Base-by-base conservation (phyloP, 176 grass and related monocot genomes). In the Calamus simplicifolius region DNA sequence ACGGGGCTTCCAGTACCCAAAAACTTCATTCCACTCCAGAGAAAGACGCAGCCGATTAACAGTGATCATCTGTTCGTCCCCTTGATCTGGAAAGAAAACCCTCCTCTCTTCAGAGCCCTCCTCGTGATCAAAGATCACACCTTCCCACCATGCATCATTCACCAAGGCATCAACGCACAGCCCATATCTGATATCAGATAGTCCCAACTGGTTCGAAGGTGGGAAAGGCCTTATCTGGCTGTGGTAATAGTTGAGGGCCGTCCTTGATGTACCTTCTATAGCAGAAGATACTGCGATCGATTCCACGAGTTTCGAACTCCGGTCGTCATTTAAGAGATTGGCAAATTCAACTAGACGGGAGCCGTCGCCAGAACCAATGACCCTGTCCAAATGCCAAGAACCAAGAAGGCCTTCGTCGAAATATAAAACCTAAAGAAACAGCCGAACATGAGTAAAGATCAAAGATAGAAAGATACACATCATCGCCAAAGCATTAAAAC, bases 141-240 rank as follows among this genome's bases (percentile, higher is more conserved):
- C 89, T 83, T 95, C 89, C 81, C 75, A 95, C 49, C 82, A 85
- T 59, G 81, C 83, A 61, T 79, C 74, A 67, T 85, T 59, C 26
- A 74, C 16, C 2, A 70, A 52, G 17, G 70, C 81, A 77, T 95
- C 82, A 13, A 95, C 79, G 63, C 89, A 89, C 15, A 80, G 76
- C 62, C 73, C 89, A 62, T 80, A 89, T 10, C 5, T 54, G 59
- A 77, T 69, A 75, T 86, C 62, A 13, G 30, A 68, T 61, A 58
- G 52, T 49, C 63, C 31, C 19, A 89, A 13, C 17, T 67, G 55
- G 28, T 62, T 54, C 67, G 68, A 69, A 70, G 53, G 57, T 25
- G 67, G 52, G n/a, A 51, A 64, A 57, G 79, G 79, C 25, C 79
- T 56, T 60, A 82, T 82, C n/a, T 16, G 31, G 38, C 69, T 52